Evolutionary conservation across 805 yeast species (phyloP).

Genomic region (Alloascoidea africana): DNA sequence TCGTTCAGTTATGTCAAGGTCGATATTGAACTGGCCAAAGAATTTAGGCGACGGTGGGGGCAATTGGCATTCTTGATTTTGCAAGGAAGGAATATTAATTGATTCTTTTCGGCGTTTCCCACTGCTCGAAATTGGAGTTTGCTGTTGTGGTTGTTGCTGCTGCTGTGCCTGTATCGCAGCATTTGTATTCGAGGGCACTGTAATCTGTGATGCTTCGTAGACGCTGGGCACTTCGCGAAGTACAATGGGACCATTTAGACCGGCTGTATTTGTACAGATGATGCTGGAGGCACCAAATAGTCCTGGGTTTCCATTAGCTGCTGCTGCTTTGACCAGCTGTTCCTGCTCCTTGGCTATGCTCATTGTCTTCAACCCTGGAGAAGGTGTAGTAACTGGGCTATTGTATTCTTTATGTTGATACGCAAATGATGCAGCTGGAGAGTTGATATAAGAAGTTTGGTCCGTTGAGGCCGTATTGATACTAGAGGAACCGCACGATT

Average conservation of each 20-base stretch:
- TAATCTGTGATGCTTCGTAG: not conserved
- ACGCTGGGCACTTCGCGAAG: not conserved
- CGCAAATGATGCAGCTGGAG: too few relatives aligned
- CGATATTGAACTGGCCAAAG: not conserved
- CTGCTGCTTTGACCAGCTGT: too few relatives aligned
- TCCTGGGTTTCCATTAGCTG: too few relatives aligned
- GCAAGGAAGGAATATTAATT: not conserved
- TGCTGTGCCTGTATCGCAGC: not conserved
- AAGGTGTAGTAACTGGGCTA: too few relatives aligned
- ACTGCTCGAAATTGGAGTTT: too few relatives aligned
- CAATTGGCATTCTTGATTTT: not conserved
- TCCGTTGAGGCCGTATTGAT: too few relatives aligned
- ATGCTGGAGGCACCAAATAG: not conserved
- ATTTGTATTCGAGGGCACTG: not conserved
- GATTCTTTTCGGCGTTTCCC: not conserved
- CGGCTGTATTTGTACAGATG: not conserved
- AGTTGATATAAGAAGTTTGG: too few relatives aligned
- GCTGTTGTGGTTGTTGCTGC: not conserved
- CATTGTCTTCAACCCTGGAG: too few relatives aligned
- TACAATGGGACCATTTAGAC: not conserved
- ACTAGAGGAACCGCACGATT: too few relatives aligned
- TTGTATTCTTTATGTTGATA: too few relatives aligned
- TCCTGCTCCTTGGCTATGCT: too few relatives aligned
- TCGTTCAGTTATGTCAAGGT: not conserved
- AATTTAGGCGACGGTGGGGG: not conserved